Conservation (phyloP, 2,329 filamentous ascomycete species). For the Penicillium thymicola region DNA sequence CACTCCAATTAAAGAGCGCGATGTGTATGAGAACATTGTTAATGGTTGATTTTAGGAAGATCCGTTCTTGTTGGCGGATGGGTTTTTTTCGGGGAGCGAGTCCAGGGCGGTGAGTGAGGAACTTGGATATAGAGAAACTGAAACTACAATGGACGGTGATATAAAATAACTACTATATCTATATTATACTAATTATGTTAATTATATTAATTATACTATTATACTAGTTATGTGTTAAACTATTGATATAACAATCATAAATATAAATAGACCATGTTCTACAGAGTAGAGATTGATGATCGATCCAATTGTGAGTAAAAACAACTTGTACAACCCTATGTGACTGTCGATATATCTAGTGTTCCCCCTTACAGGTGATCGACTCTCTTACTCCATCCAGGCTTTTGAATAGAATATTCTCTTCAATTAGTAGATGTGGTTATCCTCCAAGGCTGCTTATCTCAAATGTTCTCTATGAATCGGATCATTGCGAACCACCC, state of each 20-base stretch:
- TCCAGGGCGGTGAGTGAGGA: constrained; percentile 5
- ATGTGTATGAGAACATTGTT: constrained; percentile 25
- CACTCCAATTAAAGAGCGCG: constrained; percentile 22
- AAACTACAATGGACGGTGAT: background rate
- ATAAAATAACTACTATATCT: too few relatives aligned
- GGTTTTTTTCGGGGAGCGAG: constrained; percentile 22
- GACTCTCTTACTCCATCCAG: background rate
- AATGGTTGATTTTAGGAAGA: constrained; percentile 6
- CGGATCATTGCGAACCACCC: background rate
- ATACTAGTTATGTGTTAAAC: background rate
- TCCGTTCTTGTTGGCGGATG: constrained; percentile 14
- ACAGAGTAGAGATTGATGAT: background rate
- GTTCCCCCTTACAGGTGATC: background rate
- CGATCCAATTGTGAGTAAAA: too few relatives aligned
- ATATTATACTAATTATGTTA: background rate
- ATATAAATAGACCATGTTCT: background rate
- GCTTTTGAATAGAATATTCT: background rate
- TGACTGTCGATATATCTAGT: too few relatives aligned
- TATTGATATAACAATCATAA: background rate
- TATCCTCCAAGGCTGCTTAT: background rate
- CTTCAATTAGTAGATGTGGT: background rate
- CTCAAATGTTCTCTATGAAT: background rate
- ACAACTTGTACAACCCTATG: background rate
- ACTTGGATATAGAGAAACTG: background rate
- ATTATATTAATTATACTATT: background rate